A percentile compares a stretch with the other conserved stretches of the same genome.
Evolutionary conservation across 495 filamentous ascomycete species (phyloP).

Genomic region (Opeltia flavorubescens): DNA sequence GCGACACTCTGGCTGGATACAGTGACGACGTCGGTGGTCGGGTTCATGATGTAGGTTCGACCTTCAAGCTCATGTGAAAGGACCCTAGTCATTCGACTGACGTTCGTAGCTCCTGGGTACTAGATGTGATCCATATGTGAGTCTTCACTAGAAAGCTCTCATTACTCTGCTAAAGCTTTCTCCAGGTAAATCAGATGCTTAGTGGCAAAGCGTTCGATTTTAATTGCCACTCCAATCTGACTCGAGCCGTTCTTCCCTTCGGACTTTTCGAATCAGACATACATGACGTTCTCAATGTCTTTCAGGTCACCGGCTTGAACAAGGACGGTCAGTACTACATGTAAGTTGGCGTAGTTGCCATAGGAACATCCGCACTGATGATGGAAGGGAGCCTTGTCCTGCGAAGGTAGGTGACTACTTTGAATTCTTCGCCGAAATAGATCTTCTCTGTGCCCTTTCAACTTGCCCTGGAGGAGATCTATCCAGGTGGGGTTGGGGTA

Average conservation of each 20-base stretch:
- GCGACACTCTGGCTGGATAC: slow-evolving; percentile 48
- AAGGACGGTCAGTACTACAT: slow-evolving; percentile 64
- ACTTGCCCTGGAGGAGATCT: slow-evolving; percentile 51
- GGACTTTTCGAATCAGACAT: slow-evolving; percentile 59
- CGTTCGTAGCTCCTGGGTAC: slow-evolving; percentile 57
- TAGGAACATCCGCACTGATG: neutral
- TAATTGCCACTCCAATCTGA: slow-evolving; percentile 72
- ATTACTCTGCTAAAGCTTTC: no score
- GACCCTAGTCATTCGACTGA: slow-evolving; percentile 29
- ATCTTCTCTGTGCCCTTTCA: slow-evolving; percentile 60
- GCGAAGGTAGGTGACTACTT: slow-evolving; percentile 52
- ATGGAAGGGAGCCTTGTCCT: slow-evolving; percentile 41
- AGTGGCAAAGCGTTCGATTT: slow-evolving; percentile 58
- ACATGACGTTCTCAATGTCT: slow-evolving; percentile 71
- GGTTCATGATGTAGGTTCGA: slow-evolving; percentile 22
- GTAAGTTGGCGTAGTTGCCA: slow-evolving; percentile 19
- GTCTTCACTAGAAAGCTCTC: no score
- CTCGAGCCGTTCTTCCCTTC: slow-evolving; percentile 51
- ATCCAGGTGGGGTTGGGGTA: slow-evolving; percentile 62
- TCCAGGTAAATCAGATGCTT: slow-evolving; percentile 47
- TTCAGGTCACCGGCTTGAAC: slow-evolving; percentile 66
- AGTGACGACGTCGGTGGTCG: slow-evolving; percentile 33
- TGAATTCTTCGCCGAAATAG: slow-evolving; percentile 65
- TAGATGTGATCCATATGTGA: slow-evolving; percentile 54
- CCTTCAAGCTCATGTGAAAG: neutral